Evolutionary conservation across 768 basidiomycete genomes (phyloP), one percentile per base, ranked within the genome.

Genomic region (Phallus indusiatus): DNA sequence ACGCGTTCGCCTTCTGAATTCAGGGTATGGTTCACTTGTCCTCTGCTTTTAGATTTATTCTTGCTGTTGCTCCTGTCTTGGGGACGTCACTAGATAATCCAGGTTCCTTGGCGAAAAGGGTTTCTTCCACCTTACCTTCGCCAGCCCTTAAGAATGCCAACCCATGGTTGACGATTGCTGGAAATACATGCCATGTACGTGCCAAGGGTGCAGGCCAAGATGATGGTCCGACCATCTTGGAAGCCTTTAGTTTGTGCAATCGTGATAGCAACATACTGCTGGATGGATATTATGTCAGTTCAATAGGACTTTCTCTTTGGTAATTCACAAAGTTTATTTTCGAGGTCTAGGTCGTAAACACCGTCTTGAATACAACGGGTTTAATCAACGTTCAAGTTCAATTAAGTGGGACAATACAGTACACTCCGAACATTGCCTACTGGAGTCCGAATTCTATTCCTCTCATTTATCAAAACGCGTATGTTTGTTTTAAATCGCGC

Each of bases 391-490:
- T 77, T 37, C 67, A 69, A 35, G 71, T 78, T 55, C 67, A 74
- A 57, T 65, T 76, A 33, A 70, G 70, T 24, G 74, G 75, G 14
- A 71, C 71, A 0, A 69, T 71, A 69, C 61, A 55, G 67, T 64
- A 72, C 55, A 72, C 73, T 6, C 73, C 76, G 3, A 71, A 76
- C 64, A 74, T 76, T 35, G 67, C 70, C 0, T 75, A 76, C 60
- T 76, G 75, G 75, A 68, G 68, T 2, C 71, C 69, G 21, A 68
- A 70, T 52, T 71, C 72, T 46, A 70, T 72, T 61, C 75, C 69
- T 66, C 62, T 78, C 59, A 72, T 68, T 14, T 77, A 73, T 63
- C 77, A 77, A 64, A 77, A 76, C 54, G 74, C 71, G 74, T 76
- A 47, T 18, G 59, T 62, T 34, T 24, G 22, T n/a, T n/a, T n/a